phyloP scores from a whole-genome alignment of 495 filamentous ascomycete genomes.

The Evernia prunastri region DNA sequence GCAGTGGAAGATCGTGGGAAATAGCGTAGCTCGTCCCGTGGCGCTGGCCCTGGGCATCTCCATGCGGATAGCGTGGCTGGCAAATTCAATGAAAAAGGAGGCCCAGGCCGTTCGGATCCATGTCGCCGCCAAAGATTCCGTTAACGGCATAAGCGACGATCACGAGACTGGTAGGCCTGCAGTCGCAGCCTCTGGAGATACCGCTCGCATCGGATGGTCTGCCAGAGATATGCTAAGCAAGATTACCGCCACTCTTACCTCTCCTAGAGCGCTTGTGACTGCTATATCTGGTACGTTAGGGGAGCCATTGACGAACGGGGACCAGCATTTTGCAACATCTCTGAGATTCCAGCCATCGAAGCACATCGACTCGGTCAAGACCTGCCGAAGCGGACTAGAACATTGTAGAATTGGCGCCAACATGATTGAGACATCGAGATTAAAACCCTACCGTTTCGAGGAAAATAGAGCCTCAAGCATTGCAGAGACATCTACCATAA shows the following conservation, averaged over 20 bases:
- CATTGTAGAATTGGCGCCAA: neutral
- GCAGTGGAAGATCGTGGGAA: conserved; percentile 60
- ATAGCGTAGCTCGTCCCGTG: conserved; percentile 61
- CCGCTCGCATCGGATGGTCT: neutral
- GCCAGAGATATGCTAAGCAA: neutral
- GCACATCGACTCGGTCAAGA: neutral
- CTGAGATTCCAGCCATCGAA: neutral
- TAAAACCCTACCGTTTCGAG: neutral
- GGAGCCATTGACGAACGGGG: neutral
- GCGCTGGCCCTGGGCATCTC: conserved; percentile 42
- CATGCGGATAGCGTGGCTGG: conserved; percentile 51
- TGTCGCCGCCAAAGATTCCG: neutral
- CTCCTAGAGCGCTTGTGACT: neutral
- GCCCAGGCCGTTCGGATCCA: neutral
- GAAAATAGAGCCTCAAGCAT: neutral
- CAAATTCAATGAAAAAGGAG: conserved; percentile 11
- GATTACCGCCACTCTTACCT: neutral
- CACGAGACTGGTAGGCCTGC: neutral
- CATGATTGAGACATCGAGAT: neutral
- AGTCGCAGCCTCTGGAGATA: neutral
- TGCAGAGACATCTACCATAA: neutral
- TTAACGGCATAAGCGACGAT: neutral
- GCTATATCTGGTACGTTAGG: neutral
- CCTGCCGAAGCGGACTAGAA: neutral
- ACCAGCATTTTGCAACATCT: neutral